Conservation (phyloP, 2,329 filamentous ascomycete species). For the Colletotrichum sp. region DNA sequence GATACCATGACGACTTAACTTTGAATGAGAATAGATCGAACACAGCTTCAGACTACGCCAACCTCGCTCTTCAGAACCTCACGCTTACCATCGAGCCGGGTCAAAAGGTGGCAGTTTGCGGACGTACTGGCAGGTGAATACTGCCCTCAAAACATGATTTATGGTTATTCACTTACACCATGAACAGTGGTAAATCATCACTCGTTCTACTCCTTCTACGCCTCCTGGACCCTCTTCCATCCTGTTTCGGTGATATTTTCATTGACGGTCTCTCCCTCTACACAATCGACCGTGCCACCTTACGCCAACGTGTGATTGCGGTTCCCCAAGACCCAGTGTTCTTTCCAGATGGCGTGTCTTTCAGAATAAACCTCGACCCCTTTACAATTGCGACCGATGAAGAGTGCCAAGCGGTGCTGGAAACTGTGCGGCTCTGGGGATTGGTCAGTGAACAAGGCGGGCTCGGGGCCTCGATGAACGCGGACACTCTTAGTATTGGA, state of each 20-base stretch:
- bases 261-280: constrained; percentile 48
- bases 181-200: constrained; percentile 47
- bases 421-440: background rate
- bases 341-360: constrained; percentile 41
- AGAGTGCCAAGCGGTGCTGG: constrained; percentile 36
- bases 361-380: constrained; percentile 50
- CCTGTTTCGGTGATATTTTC: background rate
- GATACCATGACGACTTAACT: background rate
- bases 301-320: constrained; percentile 54
- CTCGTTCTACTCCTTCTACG: constrained; percentile 43
- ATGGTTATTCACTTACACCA: background rate
- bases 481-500: constrained; percentile 3
- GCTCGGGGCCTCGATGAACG: background rate
- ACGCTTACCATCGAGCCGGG: constrained; percentile 27
- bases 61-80: background rate
- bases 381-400: constrained; percentile 30
- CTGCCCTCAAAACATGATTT: background rate
- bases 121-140: constrained; percentile 32
- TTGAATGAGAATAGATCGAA: background rate
- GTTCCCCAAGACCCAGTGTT: constrained; percentile 61
- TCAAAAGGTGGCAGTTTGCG: constrained; percentile 40
- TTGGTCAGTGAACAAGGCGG: background rate
- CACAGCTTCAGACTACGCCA: constrained; percentile 17
- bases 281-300: constrained; percentile 40
- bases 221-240: constrained; percentile 43